Conservation (phyloP, 495 filamentous ascomycete genomes). For the Penicillium robsamsonii region DNA sequence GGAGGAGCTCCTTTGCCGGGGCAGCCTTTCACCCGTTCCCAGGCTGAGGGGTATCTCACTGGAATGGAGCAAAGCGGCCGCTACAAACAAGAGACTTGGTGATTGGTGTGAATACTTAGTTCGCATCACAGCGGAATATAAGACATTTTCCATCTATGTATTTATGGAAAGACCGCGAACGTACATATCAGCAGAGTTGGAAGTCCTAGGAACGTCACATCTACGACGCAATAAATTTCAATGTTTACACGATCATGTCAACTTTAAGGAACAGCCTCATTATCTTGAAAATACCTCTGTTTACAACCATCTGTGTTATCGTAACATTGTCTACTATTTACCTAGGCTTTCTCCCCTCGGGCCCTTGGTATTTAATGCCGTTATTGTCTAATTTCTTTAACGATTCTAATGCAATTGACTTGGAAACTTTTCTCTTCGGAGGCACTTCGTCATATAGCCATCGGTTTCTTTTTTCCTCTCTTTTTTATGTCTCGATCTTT, state of each 20-base stretch:
- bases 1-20: constrained; percentile 28
- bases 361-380: not conserved
- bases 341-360: not conserved
- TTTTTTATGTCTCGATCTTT: not conserved
- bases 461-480: not conserved
- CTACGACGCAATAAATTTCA: not conserved
- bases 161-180: not conserved
- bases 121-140: not conserved
- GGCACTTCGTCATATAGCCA: constrained; percentile 6
- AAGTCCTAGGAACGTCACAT: not conserved
- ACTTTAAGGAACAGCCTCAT: not conserved
- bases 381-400: not conserved
- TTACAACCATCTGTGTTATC: not conserved
- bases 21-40: constrained; percentile 35
- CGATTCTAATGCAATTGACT: constrained; percentile 23
- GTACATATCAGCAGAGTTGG: not conserved
- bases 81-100: constrained; percentile 82
- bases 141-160: not conserved
- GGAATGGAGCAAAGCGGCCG: constrained; percentile 65
- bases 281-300: not conserved
- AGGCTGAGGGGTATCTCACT: constrained; percentile 57
- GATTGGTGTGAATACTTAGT: constrained; percentile 6
- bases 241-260: not conserved
- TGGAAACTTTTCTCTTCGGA: constrained; percentile 22
- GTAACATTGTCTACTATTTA: not conserved